phyloP scores from a whole-genome alignment of 495 filamentous ascomycete genomes.

The Articulospora tetracladia region DNA sequence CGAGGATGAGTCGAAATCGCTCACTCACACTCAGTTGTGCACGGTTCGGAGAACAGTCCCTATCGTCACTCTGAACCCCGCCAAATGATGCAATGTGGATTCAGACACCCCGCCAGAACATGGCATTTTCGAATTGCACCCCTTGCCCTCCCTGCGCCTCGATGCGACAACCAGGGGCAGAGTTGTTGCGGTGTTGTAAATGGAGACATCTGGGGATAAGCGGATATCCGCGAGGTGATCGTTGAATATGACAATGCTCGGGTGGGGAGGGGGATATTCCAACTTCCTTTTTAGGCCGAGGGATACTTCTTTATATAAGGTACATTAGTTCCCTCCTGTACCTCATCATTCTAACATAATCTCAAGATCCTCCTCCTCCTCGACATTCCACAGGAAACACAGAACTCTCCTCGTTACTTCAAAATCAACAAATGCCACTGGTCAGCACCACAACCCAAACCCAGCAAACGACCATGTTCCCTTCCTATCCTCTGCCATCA shows the following conservation, averaged over 20 bases:
- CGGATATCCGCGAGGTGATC: no score
- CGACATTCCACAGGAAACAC: not conserved
- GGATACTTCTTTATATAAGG: no score
- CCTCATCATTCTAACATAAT: no score
- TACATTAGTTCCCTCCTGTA: no score
- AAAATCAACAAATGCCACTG: not conserved
- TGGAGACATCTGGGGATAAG: not conserved
- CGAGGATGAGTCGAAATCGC: not conserved
- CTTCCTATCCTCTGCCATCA: slow-evolving; percentile 27
- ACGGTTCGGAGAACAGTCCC: not conserved
- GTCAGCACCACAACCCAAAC: not conserved
- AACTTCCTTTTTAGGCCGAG: no score
- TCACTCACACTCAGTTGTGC: not conserved
- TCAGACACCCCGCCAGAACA: not conserved
- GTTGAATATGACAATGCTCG: no score
- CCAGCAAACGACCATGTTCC: not conserved
- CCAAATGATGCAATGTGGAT: not conserved
- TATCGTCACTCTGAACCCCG: not conserved
- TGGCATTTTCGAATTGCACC: not conserved
- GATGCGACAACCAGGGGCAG: not conserved
- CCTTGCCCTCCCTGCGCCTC: not conserved
- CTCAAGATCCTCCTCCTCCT: no score
- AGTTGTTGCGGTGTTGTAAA: not conserved
- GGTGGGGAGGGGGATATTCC: no score
- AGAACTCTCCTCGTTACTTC: not conserved